Conservation (phyloP, 306 rosid species). For the Delonix regia region DNA sequence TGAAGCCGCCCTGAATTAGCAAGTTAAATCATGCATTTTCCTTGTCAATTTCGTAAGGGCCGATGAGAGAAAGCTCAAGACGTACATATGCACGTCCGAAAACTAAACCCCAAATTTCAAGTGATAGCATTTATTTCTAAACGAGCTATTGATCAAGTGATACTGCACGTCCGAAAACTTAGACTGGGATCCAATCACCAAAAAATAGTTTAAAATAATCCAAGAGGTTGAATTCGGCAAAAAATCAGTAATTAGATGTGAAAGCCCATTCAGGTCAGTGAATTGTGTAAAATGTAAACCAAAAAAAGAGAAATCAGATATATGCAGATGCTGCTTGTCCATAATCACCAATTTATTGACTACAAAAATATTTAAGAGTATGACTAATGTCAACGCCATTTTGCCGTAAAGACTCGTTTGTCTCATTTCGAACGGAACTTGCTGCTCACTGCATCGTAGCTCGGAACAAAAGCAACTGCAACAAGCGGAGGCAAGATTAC, state of each 20-base stretch:
- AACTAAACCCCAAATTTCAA: background rate
- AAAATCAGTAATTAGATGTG: conserved; percentile 5
- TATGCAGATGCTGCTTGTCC: conserved; percentile 34
- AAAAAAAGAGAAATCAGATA: conserved; percentile 28
- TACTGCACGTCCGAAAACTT: too few species aligned
- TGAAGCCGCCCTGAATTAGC: background rate
- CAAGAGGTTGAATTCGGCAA: background rate
- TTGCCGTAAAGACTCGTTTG: background rate
- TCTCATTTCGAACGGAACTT: conserved; percentile 64
- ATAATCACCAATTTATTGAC: conserved; percentile 44
- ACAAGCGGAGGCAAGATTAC: conserved; percentile 22
- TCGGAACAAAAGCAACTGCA: conserved; percentile 74
- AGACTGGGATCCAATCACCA: too few species aligned
- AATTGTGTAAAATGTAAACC: conserved; percentile 25
- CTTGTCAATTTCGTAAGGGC: background rate
- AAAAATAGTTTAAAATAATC: too few species aligned
- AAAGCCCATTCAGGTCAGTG: conserved; percentile 17
- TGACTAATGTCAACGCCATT: conserved; percentile 36
- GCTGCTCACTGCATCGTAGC: conserved; percentile 78
- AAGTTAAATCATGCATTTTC: background rate
- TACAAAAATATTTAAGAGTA: conserved; percentile 24
- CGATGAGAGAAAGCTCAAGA: background rate
- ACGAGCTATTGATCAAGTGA: background rate
- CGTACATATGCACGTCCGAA: background rate
- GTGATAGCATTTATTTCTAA: conserved; percentile 2